A percentile compares a stretch with the other conserved stretches of the same genome.
Evolutionary conservation across 2,329 filamentous ascomycete species (phyloP).

Genomic region (Kalaharituber pfeilii): DNA sequence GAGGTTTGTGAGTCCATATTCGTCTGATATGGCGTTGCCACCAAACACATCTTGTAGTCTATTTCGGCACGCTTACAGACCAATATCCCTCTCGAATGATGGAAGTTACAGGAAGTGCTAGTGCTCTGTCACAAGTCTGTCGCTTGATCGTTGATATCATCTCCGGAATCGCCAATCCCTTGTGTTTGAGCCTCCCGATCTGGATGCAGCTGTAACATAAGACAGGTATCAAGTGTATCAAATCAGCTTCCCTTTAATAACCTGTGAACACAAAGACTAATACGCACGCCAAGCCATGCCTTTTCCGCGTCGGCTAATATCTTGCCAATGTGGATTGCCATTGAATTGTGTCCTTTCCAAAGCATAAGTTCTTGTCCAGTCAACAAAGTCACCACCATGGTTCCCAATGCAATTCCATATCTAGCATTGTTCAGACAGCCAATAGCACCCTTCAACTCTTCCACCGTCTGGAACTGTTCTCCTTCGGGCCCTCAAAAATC

Average conservation of each 20-base stretch:
- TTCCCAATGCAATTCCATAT: slow-evolving; percentile 84
- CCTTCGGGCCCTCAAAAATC: slow-evolving; percentile 70
- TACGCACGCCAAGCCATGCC: slow-evolving; percentile 56
- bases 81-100: too few relatives aligned
- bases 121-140: slow-evolving; percentile 85
- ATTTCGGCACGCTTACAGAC: slow-evolving; percentile 11
- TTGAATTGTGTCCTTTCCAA: slow-evolving; percentile 93
- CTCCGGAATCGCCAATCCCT: slow-evolving; percentile 71
- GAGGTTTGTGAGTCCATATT: slow-evolving; percentile 87
- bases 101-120: too few relatives aligned
- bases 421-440: slow-evolving; percentile 85
- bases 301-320: slow-evolving; percentile 96
- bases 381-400: slow-evolving; percentile 83
- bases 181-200: slow-evolving; percentile 82
- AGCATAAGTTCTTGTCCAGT: slow-evolving; percentile 66
- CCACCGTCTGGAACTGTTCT: slow-evolving; percentile 86
- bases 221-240: too few relatives aligned
- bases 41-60: slow-evolving; percentile 89
- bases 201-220: slow-evolving; percentile 45
- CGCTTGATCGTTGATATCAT: slow-evolving; percentile 97
- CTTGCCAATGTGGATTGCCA: slow-evolving; percentile 76
- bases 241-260: not conserved
- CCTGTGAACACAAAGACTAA: not conserved
- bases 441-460: slow-evolving; percentile 78
- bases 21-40: slow-evolving; percentile 93